Evolutionary conservation across 2,329 filamentous ascomycete genomes (phyloP).

Genomic region (Cadophora malorum): DNA sequence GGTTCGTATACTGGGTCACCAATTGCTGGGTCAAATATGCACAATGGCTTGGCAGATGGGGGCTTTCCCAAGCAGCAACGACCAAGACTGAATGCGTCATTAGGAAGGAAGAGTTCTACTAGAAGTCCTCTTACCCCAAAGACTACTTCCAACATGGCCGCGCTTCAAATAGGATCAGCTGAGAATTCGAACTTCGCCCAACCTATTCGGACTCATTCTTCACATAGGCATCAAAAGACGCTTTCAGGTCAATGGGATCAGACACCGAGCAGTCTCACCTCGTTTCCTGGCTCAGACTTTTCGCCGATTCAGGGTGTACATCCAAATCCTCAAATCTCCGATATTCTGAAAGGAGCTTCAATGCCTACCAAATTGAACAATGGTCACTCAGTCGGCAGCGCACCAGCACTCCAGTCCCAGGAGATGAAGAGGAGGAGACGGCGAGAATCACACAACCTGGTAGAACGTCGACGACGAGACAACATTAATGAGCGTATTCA

Average conservation of each 20-base stretch:
- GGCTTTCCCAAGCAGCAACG: conserved; percentile 62
- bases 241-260: conserved; percentile 90
- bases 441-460: conserved; percentile 93
- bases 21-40: conserved; percentile 56
- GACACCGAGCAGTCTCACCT: conserved; percentile 82
- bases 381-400: conserved; percentile 36
- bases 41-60: conserved; percentile 48
- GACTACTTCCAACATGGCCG: conserved; percentile 72
- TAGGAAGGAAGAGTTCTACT: conserved; percentile 70
- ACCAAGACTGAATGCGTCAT: conserved; percentile 55
- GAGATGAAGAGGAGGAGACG: conserved; percentile 93
- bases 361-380: conserved; percentile 83
- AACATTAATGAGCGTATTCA: conserved; percentile 99
- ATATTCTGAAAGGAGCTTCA: conserved; percentile 88
- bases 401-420: conserved; percentile 69
- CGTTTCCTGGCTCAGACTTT: conserved; percentile 88
- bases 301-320: conserved; percentile 75
- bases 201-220: conserved; percentile 73
- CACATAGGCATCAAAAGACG: conserved; percentile 76
- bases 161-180: conserved; percentile 68
- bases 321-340: conserved; percentile 77
- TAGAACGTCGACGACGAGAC: conserved; percentile 91
- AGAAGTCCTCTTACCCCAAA: conserved; percentile 87
- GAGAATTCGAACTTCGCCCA: conserved; percentile 78
- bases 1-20: conserved; percentile 59